Evolutionary conservation across 1,284 basidiomycete species (phyloP).

Genomic region (Fistulina hepatica): DNA sequence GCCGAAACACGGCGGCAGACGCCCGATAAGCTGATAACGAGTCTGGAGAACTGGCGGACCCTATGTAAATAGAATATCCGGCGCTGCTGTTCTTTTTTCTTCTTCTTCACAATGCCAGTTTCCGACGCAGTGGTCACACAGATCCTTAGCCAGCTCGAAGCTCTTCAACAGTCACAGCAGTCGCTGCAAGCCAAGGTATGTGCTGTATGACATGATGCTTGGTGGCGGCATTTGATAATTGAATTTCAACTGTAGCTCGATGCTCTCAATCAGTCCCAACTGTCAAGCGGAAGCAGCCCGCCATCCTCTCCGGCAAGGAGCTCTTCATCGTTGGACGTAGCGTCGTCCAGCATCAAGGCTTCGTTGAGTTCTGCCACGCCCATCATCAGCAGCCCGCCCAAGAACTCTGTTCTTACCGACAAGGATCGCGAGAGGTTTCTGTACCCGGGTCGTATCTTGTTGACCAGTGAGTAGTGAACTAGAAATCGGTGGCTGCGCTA

Average conservation of each 20-base stretch:
- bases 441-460: slow-evolving; percentile 68
- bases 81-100: too few species aligned
- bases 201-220: too few species aligned
- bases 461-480: slow-evolving; percentile 59
- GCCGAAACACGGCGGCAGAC: too few species aligned
- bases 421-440: slow-evolving; percentile 63
- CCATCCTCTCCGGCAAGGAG: too few species aligned
- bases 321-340: not conserved
- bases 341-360: too few species aligned
- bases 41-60: too few species aligned
- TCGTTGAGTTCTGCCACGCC: slow-evolving; percentile 2
- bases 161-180: slow-evolving; percentile 62
- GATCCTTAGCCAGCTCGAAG: slow-evolving; percentile 58
- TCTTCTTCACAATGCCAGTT: slow-evolving; percentile 29
- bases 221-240: too few species aligned
- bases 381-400: too few species aligned
- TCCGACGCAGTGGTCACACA: slow-evolving; percentile 59
- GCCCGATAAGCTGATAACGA: too few species aligned
- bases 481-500: not conserved
- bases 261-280: slow-evolving; percentile 7
- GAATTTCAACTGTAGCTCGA: slow-evolving; percentile 15
- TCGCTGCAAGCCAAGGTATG: slow-evolving; percentile 61
- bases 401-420: slow-evolving; percentile 27
- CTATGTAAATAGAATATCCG: too few species aligned
- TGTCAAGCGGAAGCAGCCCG: too few species aligned